These are phyloP conservation scores for Nannochloropsis gaditana DNA, from an alignment of 108 stramenopile genomes.

Conservation along the genomic window DNA sequence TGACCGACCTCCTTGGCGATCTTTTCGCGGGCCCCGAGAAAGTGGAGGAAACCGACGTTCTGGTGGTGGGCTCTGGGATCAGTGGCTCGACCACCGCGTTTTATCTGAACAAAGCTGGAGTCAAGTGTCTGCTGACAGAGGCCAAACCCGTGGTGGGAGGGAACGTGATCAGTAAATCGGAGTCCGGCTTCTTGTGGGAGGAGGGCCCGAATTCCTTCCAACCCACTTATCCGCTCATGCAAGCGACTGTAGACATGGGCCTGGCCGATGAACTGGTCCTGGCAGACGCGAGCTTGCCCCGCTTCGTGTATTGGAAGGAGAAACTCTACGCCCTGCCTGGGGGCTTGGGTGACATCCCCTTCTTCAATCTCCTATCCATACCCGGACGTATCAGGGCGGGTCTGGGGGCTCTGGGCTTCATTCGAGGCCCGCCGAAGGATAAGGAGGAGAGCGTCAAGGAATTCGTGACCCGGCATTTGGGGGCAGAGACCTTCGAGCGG, in stretches of 20 bases:
- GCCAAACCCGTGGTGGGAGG: constrained; percentile 75
- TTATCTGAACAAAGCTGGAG: constrained; percentile 63
- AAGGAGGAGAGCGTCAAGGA: constrained; percentile 88
- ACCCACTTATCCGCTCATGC: constrained; percentile 74
- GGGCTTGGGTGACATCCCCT: constrained; percentile 66
- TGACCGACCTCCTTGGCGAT: not conserved
- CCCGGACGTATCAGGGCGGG: constrained; percentile 87
- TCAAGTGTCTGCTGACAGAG: constrained; percentile 71
- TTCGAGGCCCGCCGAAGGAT: constrained; percentile 60
- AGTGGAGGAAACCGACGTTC: constrained; percentile 58
- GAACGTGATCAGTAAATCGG: constrained; percentile 69
- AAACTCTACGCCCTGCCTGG: constrained; percentile 87
- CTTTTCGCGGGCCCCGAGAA: not conserved
- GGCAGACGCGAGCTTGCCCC: constrained; percentile 59
- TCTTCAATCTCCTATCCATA: constrained; percentile 72
- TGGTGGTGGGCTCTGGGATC: constrained; percentile 83
- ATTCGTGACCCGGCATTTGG: constrained; percentile 80
- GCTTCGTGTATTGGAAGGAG: constrained; percentile 53
- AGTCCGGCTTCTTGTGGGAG: constrained; percentile 87
- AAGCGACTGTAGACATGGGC: constrained; percentile 78
- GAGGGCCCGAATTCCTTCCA: constrained; percentile 91
- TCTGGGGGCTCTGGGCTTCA: constrained; percentile 70
- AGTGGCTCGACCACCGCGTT: constrained; percentile 72
- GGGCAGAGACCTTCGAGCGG: constrained; percentile 77
- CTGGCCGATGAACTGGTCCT: constrained; percentile 80